These are phyloP conservation scores for Trichoderma semiorbis DNA, from an alignment of 2,329 filamentous ascomycete genomes.

Conservation along the genomic window DNA sequence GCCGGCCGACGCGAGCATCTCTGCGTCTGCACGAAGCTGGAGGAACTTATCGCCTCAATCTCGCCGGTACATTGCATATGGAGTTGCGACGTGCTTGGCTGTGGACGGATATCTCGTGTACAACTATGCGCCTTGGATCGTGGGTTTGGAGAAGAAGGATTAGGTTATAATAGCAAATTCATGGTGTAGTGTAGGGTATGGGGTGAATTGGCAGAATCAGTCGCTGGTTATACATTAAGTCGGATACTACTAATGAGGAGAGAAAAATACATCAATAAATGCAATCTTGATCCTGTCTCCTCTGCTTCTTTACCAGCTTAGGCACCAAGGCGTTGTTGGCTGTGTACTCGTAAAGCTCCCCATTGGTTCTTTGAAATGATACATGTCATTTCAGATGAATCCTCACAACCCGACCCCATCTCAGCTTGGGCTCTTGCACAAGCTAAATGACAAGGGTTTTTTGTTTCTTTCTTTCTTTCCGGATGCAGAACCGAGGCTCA, in stretches of 20 bases:
- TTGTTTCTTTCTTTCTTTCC: too few relatives aligned
- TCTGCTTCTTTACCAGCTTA: not conserved
- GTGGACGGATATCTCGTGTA: constrained; percentile 29
- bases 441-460: constrained; percentile 8
- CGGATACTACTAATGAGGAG: not conserved
- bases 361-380: not conserved
- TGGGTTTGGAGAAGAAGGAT: constrained; percentile 7
- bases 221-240: not conserved
- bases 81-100: constrained; percentile 21
- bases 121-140: constrained; percentile 26
- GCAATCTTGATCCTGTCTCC: not conserved
- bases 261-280: not conserved
- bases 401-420: not conserved
- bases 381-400: not conserved
- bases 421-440: constrained; percentile 9
- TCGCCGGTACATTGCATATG: constrained; percentile 26
- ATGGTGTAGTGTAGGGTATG: not conserved
- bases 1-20: constrained; percentile 10
- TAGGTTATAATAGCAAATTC: not conserved
- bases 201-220: not conserved
- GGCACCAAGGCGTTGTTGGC: not conserved
- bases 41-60: constrained; percentile 28
- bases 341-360: not conserved
- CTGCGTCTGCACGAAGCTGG: constrained; percentile 24
- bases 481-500: constrained; percentile 1